Conservation (phyloP, 208 protist species). For the Trypanosoma mega region DNA sequence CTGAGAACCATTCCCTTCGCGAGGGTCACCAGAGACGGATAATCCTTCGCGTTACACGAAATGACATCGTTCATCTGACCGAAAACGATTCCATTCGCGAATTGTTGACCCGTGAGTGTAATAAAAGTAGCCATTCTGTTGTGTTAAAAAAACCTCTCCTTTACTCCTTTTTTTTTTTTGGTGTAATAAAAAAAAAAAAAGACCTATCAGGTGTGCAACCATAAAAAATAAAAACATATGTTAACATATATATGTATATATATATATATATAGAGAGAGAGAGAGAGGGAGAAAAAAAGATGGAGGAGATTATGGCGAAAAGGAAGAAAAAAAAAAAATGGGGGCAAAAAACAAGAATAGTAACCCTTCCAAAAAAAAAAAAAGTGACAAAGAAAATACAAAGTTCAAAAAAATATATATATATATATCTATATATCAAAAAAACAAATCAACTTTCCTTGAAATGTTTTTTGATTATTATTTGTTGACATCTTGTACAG, state of each 20-base stretch:
- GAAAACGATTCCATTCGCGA: conserved; percentile 51
- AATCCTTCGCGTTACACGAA: conserved; percentile 30
- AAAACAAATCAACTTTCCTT: conserved; percentile 21
- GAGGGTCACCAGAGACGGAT: conserved; percentile 41
- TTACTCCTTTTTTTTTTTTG: conserved; percentile 13
- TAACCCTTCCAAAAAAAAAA: no score
- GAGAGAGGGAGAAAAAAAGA: background rate
- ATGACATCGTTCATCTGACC: conserved; percentile 51
- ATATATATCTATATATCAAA: conserved; percentile 1
- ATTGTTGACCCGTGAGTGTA: conserved; percentile 49
- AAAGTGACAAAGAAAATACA: no score
- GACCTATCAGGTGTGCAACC: conserved; percentile 1
- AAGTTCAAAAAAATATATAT: background rate
- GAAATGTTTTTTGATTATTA: no score
- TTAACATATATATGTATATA: conserved; percentile 4
- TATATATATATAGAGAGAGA: background rate
- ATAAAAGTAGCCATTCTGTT: conserved; percentile 52
- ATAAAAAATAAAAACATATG: conserved; percentile 15
- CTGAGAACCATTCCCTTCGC: conserved; percentile 62
- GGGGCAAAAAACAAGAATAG: no score
- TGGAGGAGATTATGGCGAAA: background rate
- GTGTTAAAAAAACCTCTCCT: conserved; percentile 25
- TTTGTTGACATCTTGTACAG: no score
- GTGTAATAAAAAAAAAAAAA: conserved; percentile 14
- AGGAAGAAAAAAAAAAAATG: conserved; percentile 8